phyloP scores from a whole-genome alignment of 1,284 basidiomycete genomes.

The Anthracocystis panici-leucophaei region DNA sequence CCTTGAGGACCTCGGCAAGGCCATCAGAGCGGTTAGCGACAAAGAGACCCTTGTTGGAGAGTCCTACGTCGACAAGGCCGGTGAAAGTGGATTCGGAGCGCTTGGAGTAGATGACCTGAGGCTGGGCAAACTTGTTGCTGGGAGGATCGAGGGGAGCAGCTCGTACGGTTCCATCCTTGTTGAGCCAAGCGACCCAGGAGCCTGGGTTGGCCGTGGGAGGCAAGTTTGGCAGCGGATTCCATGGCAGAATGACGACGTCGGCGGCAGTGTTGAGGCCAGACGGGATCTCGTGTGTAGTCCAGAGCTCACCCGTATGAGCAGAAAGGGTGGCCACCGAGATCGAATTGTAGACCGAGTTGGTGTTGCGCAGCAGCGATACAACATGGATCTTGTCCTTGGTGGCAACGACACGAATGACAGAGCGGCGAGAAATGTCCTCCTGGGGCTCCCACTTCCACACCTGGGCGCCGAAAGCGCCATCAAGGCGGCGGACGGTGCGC shows the following conservation, averaged over 20 bases:
- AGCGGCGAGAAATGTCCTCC: conserved; percentile 32
- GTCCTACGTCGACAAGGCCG: conserved; percentile 53
- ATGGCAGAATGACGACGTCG: conserved; percentile 49
- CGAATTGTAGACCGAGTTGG: conserved; percentile 36
- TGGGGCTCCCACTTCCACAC: conserved; percentile 45
- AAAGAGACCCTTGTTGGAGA: conserved; percentile 60
- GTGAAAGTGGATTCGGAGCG: conserved; percentile 40
- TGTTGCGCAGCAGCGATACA: conserved; percentile 44
- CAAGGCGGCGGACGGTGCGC: conserved; percentile 46
- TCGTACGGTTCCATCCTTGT: conserved; percentile 57
- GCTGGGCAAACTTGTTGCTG: conserved; percentile 44
- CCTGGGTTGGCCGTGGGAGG: conserved; percentile 44
- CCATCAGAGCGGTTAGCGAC: conserved; percentile 55
- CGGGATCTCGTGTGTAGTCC: conserved; percentile 46
- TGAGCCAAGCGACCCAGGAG: conserved; percentile 64
- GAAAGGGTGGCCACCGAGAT: conserved; percentile 51
- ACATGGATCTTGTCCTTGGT: conserved; percentile 52
- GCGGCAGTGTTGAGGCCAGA: conserved; percentile 38
- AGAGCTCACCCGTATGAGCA: conserved; percentile 39
- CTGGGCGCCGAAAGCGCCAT: conserved; percentile 25
- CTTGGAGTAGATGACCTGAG: conserved; percentile 49
- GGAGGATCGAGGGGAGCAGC: conserved; percentile 51
- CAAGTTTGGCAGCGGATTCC: conserved; percentile 46
- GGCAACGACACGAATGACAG: conserved; percentile 38
- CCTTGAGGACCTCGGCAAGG: conserved; percentile 55